Evolutionary conservation across 257 asterid genomes (phyloP).

Genomic region (Ilex asprella): DNA sequence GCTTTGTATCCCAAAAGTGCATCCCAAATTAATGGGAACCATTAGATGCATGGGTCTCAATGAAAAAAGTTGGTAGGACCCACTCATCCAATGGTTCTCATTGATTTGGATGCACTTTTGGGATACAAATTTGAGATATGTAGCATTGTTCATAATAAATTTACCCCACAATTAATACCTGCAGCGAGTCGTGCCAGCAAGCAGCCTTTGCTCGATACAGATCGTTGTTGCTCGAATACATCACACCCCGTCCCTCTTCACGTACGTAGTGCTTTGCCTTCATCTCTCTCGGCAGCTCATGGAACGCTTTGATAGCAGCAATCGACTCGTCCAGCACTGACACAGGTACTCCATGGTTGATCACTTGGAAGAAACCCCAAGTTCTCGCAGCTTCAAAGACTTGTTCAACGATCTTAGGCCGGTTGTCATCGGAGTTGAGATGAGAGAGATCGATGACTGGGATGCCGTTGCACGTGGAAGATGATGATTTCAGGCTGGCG

Average conservation of each 20-base stretch:
- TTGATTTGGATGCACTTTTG: too few species aligned
- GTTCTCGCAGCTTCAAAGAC: background rate
- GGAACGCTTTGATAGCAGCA: background rate
- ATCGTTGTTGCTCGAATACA: slow-evolving; percentile 7
- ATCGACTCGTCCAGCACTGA: background rate
- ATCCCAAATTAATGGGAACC: too few species aligned
- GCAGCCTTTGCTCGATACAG: slow-evolving; percentile 8
- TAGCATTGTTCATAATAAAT: too few species aligned
- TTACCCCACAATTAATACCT: too few species aligned
- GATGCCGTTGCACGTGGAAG: background rate
- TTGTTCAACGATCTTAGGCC: background rate
- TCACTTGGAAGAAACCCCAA: slow-evolving; percentile 1
- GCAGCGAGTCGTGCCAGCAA: slow-evolving; percentile 4
- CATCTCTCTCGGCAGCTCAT: background rate
- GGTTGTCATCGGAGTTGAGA: background rate
- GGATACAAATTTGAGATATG: too few species aligned
- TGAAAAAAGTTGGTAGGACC: too few species aligned
- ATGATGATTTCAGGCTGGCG: background rate
- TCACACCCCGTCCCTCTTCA: background rate
- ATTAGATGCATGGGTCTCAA: too few species aligned
- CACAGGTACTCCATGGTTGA: background rate
- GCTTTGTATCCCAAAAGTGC: too few species aligned
- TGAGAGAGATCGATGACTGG: background rate
- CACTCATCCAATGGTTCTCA: too few species aligned
- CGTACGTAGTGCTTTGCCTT: background rate